Evolutionary conservation across 2,329 filamentous ascomycete species (phyloP), one percentile per base, ranked within the genome.

Genomic region (Coniochaeta sp.): DNA sequence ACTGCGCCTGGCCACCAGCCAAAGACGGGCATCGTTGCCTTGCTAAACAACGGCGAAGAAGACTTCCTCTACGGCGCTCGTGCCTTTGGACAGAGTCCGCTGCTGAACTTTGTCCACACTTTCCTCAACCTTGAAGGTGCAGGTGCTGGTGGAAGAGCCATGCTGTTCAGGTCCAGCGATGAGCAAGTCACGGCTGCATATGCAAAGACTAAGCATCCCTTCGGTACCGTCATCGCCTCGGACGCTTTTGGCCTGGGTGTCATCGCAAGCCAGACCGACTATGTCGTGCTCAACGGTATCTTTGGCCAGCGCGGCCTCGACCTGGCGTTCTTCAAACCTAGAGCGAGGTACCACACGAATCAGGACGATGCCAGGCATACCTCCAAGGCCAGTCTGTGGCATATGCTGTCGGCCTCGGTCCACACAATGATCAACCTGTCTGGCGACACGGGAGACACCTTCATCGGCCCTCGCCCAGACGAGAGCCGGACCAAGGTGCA

Each of bases 51-150:
- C 69, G 93, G 90, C 38, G 95, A 99, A 70, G 95, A 99, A 71
- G 93, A 98, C 68, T 95, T 87, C 38, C 78, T 98, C 12, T 90
- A 96, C 65, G 95, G 95, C 1, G 92, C 93, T 7, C 84, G 86
- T 62, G 92, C 89, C 6, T 97, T 96, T 69, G 87, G 89, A 31
- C 86, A 91, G 65, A 91, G 93, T 71, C 90, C 92, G 0, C 80
- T 96, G 64, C 86, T 91, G 12, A 85, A 85, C 58, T 89, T 96
- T 60, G 84, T 91, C 11, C 89, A 93, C 69, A 91, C 91, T 0
- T 98, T 99, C 70, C 78, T 98, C 65, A 99, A 99, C 67, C 84
- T 99, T 17, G 95, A 99, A 74, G 95, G 95, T 14, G 93, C 93
- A 44, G 95, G 93, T 57, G 93, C 93, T 14, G 95, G 95, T 12